These are phyloP conservation scores for Solanum okadae DNA, from an alignment of 257 asterid genomes.

Conservation along the genomic window DNA sequence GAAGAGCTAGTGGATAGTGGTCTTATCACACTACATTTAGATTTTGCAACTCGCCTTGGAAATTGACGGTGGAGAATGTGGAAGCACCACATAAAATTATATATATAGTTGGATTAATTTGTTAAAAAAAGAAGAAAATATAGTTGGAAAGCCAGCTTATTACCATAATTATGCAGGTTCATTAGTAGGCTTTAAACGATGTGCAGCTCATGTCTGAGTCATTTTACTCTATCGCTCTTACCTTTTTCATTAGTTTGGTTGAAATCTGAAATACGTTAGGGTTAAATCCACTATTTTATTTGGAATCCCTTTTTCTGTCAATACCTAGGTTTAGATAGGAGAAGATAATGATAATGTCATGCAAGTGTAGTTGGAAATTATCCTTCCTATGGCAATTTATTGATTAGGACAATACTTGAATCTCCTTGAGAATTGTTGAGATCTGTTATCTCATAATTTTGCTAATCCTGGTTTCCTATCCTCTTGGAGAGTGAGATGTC, in stretches of 20 bases:
- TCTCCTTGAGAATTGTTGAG: background rate
- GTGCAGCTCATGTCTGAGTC: background rate
- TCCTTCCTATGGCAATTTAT: background rate
- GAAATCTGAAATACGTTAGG: background rate
- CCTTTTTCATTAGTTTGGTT: background rate
- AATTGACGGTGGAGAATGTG: background rate
- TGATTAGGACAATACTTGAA: background rate
- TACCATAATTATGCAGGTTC: background rate
- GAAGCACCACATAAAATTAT: background rate
- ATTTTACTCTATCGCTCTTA: background rate
- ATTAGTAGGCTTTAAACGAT: background rate
- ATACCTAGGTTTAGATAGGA: background rate
- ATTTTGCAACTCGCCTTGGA: background rate
- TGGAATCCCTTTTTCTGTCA: background rate
- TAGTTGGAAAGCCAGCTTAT: background rate
- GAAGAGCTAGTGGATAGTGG: background rate
- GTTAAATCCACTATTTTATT: background rate
- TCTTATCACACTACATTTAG: background rate
- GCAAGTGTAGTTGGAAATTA: background rate
- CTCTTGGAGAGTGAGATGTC: background rate
- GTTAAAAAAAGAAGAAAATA: background rate
- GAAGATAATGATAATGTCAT: background rate
- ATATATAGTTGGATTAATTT: background rate
- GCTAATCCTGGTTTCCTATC: background rate
- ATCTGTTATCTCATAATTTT: background rate